Conservation (phyloP, 257 asterid species). For the Fraxinus quadrangulata region DNA sequence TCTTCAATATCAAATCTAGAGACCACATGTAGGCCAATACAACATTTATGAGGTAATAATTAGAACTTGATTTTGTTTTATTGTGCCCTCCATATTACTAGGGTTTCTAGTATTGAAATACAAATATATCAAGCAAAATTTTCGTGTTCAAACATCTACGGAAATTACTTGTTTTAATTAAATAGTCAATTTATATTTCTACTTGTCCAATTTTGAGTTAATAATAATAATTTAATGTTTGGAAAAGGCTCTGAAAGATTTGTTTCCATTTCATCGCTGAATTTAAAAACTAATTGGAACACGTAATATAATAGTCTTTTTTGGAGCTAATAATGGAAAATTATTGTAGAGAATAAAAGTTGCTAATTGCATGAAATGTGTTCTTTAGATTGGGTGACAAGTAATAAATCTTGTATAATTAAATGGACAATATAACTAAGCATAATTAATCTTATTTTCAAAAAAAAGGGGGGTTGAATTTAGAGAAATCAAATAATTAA, state of each 20-base stretch:
- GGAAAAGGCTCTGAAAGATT: background rate
- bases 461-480: conserved; percentile 21
- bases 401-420: conserved; percentile 33
- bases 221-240: background rate
- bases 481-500: conserved; percentile 6
- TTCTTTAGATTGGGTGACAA: too few species aligned
- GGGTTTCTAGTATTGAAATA: conserved; percentile 20
- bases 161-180: too few species aligned
- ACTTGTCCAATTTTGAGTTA: background rate
- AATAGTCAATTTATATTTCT: background rate
- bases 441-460: conserved; percentile 4
- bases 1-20: background rate
- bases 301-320: too few species aligned
- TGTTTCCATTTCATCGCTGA: background rate
- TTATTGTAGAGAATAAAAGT: too few species aligned
- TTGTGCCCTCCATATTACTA: conserved; percentile 27
- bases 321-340: too few species aligned
- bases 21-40: background rate
- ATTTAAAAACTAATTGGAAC: too few species aligned
- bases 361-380: too few species aligned
- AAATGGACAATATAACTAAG: conserved; percentile 10
- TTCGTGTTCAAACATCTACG: conserved; percentile 8
- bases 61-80: conserved; percentile 1
- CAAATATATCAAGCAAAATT: conserved; percentile 3
- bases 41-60: background rate